Evolutionary conservation across 1,284 basidiomycete genomes (phyloP).

Genomic region (Volvariella surrecta): DNA sequence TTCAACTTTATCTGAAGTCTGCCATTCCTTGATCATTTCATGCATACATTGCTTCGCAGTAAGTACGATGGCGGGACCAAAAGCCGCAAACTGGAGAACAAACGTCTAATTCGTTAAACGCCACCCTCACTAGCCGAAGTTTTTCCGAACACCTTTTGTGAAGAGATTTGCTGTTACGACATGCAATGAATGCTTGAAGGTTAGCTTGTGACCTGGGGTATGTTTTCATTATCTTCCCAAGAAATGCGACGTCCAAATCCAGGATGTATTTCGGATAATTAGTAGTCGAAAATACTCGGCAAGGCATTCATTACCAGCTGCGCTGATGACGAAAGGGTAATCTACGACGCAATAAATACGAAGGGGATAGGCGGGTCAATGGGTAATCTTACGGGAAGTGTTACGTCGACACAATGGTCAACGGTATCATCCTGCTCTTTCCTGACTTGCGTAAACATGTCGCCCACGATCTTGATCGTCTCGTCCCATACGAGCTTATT

Average conservation of each 20-base stretch:
- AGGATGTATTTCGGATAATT: conserved; percentile 10
- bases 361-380: background rate
- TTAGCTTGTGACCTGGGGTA: conserved; percentile 40
- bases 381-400: conserved; percentile 33
- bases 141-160: conserved; percentile 29
- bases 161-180: conserved; percentile 35
- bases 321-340: conserved; percentile 50
- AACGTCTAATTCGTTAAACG: conserved; percentile 44
- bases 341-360: conserved; percentile 20
- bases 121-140: conserved; percentile 25
- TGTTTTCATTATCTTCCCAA: conserved; percentile 35
- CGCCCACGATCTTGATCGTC: conserved; percentile 33
- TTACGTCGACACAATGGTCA: conserved; percentile 31
- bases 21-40: conserved; percentile 45
- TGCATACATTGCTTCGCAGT: conserved; percentile 35
- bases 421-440: conserved; percentile 20
- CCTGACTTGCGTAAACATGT: conserved; percentile 32
- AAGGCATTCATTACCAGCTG: conserved; percentile 29
- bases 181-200: conserved; percentile 49
- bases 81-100: conserved; percentile 9
- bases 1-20: conserved; percentile 28
- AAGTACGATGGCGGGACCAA: background rate
- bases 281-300: background rate
- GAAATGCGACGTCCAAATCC: conserved; percentile 44
- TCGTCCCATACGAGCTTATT: conserved; percentile 53